Base-by-base conservation (phyloP, 495 filamentous ascomycete genomes). In the Penicillium simplicissimum region DNA sequence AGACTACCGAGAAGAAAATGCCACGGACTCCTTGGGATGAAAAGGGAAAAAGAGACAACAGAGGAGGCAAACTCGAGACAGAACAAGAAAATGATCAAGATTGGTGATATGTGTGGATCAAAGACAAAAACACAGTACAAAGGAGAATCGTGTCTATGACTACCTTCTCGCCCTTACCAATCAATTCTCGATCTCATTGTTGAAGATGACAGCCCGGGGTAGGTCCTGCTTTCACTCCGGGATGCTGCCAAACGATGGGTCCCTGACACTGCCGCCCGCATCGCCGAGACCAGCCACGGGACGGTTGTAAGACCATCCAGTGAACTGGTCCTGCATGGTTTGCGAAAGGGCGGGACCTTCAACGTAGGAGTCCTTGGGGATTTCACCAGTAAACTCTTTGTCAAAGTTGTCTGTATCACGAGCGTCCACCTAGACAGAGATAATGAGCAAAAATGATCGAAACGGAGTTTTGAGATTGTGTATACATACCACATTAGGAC, bases 271-370 rank as follows among this genome's bases (percentile, higher is more conserved):
- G 35, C 96, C 95, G 62, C 93, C 93, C 21, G 89, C 93, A 70
- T 96, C 94, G 23, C 91, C 92, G 25, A 98, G 82, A 54, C 95
- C 95, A 34, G 94, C 93, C 63, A 97, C 91, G 34, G 96, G 95
- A 34, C 95, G 87, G 79, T 97, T 98, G 78, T 98, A 98, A 58
- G 89, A 94, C 89, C 93, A 98, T 40, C 95, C 95, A 17, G 86
- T 85, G 68, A 98, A 98, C 69, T 97, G 93, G 69, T 97, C 87
- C 76, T 98, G 95, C 87, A 94, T 90, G 15, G 93, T 97, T 70
- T 93, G 86, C 17, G 91, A 96, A 23, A 98, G 82, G 69, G 93
- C 86, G 2, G 93, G 91, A 0, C 95, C 96, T 34, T 98, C 96
- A 14, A 98, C 95, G 64, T 88, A 96, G 6, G 92, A 96, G 71